These are phyloP conservation scores for Aegle marmelos DNA, from an alignment of 345 rosid species.

Conservation along the genomic window DNA sequence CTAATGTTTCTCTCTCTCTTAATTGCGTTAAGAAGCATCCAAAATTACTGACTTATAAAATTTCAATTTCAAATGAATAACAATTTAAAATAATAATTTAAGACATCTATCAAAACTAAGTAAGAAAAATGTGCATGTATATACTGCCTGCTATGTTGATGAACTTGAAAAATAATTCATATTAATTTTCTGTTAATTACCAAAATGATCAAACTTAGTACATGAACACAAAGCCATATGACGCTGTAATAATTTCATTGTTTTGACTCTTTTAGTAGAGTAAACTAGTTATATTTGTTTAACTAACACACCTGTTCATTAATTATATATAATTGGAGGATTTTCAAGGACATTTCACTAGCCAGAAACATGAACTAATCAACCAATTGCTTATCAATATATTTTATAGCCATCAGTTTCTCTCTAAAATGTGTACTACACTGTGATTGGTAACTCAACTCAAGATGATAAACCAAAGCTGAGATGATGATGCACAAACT, in stretches of 20 bases:
- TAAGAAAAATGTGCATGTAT: too few species aligned
- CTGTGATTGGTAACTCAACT: conserved; percentile 12
- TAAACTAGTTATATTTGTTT: neutral
- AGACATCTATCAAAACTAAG: too few species aligned
- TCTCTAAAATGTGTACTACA: neutral
- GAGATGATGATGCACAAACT: conserved; percentile 15
- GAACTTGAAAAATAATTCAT: neutral
- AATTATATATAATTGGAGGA: neutral
- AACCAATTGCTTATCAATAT: neutral
- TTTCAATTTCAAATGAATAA: neutral
- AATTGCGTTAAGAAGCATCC: neutral
- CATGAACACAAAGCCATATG: too few species aligned
- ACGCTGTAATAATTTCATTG: neutral
- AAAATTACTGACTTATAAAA: neutral
- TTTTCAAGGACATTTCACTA: neutral
- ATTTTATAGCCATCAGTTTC: neutral
- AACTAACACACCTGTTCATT: conserved; percentile 5
- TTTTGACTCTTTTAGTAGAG: conserved; percentile 4
- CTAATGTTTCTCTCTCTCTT: neutral
- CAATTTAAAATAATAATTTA: too few species aligned
- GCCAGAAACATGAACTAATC: neutral
- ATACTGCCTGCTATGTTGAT: neutral
- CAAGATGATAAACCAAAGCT: conserved; percentile 4
- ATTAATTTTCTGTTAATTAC: neutral
- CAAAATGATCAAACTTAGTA: neutral